Conservation (phyloP, 768 basidiomycete species). For the Pleurotus sapidus region DNA sequence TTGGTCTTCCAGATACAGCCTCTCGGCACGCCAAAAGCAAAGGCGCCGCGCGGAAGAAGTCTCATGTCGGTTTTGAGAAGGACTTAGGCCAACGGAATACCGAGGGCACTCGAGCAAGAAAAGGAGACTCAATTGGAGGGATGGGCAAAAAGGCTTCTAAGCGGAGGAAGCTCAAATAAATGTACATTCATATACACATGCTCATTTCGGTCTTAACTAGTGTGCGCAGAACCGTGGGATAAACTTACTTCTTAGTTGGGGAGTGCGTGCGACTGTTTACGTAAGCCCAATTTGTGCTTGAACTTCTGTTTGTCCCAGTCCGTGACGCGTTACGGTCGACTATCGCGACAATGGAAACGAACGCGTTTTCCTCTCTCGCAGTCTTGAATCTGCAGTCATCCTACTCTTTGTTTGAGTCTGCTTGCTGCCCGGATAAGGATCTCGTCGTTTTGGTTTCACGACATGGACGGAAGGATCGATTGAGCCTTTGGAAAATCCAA, state of each 20-base stretch:
- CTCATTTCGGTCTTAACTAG: neutral
- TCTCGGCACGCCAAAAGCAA: constrained; percentile 27
- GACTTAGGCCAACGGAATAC: constrained; percentile 49
- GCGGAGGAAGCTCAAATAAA: constrained; percentile 1
- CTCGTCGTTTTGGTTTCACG: constrained; percentile 66
- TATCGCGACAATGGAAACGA: constrained; percentile 31
- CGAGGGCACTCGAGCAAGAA: constrained; percentile 67
- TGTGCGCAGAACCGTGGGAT: neutral
- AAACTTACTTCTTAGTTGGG: constrained; percentile 4
- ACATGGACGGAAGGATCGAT: constrained; percentile 62
- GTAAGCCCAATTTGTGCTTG: neutral
- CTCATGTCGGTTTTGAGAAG: constrained; percentile 46
- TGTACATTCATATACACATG: neutral
- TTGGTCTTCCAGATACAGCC: constrained; percentile 49
- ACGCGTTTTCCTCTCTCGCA: constrained; percentile 56
- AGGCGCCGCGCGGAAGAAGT: constrained; percentile 31
- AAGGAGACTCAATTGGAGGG: constrained; percentile 52
- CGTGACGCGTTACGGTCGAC: neutral
- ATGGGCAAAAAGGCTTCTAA: constrained; percentile 24
- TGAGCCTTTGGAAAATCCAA: constrained; percentile 80
- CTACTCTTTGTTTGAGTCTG: constrained; percentile 55
- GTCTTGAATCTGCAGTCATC: constrained; percentile 53
- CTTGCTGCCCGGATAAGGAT: constrained; percentile 88
- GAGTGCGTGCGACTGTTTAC: neutral
- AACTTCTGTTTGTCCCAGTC: neutral